Percentiles rank a stretch among this genome's conserved stretches.
These are phyloP conservation scores for Boletus edulis DNA, from an alignment of 768 basidiomycete species.

Conservation along the genomic window DNA sequence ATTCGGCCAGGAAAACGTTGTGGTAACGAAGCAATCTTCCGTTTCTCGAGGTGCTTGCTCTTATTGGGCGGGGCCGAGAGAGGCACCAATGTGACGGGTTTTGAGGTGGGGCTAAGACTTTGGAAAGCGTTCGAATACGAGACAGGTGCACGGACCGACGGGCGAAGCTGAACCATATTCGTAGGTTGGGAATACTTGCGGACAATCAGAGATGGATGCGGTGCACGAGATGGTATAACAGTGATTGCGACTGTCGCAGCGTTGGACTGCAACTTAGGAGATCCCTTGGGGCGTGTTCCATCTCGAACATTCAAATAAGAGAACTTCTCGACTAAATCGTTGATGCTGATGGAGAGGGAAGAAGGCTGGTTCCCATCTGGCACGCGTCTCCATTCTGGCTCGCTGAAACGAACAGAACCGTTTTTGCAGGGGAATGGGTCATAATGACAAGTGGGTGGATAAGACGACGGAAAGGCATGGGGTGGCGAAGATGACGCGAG, in stretches of 20 bases:
- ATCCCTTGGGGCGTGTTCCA: background rate
- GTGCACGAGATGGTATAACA: slow-evolving; percentile 12
- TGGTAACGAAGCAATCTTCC: slow-evolving; percentile 9
- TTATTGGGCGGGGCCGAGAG: background rate
- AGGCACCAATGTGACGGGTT: slow-evolving; percentile 11
- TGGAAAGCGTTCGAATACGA: slow-evolving; percentile 1
- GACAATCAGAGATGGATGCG: slow-evolving; percentile 13
- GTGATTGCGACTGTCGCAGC: slow-evolving; percentile 19
- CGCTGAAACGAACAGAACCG: background rate
- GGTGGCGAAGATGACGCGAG: slow-evolving; percentile 4
- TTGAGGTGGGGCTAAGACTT: background rate
- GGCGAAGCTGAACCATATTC: background rate
- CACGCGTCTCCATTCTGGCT: slow-evolving; percentile 6
- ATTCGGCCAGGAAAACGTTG: slow-evolving; percentile 1
- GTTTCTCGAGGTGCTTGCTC: background rate
- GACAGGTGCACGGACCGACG: background rate
- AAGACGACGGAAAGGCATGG: slow-evolving; percentile 15
- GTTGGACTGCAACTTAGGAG: background rate
- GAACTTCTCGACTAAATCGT: slow-evolving; percentile 11
- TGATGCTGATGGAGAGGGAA: background rate
- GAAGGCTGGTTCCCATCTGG: background rate
- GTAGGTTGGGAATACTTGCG: background rate
- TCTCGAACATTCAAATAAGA: slow-evolving; percentile 16
- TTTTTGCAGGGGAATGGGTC: slow-evolving; percentile 20
- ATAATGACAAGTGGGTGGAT: slow-evolving; percentile 14